Percentiles rank a stretch among this genome's conserved stretches.
Conservation (phyloP, 2,329 filamentous ascomycete genomes). For the Aspergillus fumigatus region DNA sequence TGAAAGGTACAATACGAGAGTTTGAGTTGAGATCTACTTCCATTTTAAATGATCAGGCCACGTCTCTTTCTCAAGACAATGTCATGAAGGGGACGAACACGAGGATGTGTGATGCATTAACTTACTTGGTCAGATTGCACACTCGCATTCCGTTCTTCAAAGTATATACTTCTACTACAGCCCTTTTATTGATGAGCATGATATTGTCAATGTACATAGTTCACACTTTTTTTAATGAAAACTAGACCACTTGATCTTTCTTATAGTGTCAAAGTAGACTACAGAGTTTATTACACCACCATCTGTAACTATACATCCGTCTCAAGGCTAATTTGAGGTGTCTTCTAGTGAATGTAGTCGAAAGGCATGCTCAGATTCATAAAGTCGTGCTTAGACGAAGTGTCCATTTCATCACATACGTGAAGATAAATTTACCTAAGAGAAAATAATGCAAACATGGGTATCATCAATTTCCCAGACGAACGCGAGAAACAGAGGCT, state of each 20-base stretch:
- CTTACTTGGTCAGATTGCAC: background rate
- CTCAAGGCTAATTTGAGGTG: background rate
- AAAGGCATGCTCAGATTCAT: background rate
- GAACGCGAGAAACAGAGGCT: background rate
- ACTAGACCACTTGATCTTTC: background rate
- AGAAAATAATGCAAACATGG: background rate
- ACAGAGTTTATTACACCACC: too few species aligned
- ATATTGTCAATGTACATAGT: background rate
- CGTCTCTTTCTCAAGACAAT: background rate
- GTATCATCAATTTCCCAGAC: background rate
- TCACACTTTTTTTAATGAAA: background rate
- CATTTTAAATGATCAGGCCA: slow-evolving; percentile 7
- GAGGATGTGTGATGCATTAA: background rate
- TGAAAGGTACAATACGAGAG: slow-evolving; percentile 54
- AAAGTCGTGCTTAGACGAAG: background rate
- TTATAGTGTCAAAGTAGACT: background rate
- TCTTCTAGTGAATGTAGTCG: too few species aligned
- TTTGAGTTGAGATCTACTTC: slow-evolving; percentile 1
- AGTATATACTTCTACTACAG: background rate
- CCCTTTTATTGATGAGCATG: background rate
- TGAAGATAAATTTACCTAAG: background rate
- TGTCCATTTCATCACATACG: background rate
- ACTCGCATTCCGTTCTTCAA: background rate
- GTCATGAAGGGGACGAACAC: background rate
- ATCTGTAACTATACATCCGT: too few species aligned